phyloP scores from a whole-genome alignment of 78 protist species.

The Anaeramoeba ignava region DNA sequence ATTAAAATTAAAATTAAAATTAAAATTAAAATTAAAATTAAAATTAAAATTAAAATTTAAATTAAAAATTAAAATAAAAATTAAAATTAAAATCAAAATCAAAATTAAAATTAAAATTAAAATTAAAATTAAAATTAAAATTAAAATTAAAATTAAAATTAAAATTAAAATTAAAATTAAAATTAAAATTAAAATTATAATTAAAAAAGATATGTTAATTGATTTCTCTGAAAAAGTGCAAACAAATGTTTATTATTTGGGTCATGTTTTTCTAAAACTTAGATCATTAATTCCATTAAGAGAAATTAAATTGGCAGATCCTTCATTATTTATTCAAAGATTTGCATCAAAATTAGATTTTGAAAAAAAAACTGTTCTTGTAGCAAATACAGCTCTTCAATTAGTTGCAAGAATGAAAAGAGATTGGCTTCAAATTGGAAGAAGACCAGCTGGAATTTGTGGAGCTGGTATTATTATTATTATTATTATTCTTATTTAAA shows the following conservation, averaged over 20 bases:
- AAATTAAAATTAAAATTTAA: too few species aligned
- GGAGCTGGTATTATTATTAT: too few species aligned
- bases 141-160: too few species aligned
- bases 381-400: neutral
- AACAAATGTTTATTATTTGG: neutral
- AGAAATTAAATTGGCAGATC: neutral
- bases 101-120: too few species aligned
- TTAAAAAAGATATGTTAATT: neutral
- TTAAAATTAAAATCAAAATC: too few species aligned
- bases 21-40: too few species aligned
- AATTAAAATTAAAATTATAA: neutral
- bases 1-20: too few species aligned
- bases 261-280: neutral
- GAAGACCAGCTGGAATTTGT: neutral
- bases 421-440: neutral
- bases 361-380: neutral
- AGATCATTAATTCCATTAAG: neutral
- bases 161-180: too few species aligned
- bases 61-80: too few species aligned
- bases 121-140: too few species aligned
- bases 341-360: neutral
- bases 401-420: neutral
- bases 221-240: neutral
- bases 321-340: neutral
- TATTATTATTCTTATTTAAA: too few species aligned